These are phyloP conservation scores for Holtermannia corniformis DNA, from an alignment of 768 basidiomycete genomes.

Conservation along the genomic window DNA sequence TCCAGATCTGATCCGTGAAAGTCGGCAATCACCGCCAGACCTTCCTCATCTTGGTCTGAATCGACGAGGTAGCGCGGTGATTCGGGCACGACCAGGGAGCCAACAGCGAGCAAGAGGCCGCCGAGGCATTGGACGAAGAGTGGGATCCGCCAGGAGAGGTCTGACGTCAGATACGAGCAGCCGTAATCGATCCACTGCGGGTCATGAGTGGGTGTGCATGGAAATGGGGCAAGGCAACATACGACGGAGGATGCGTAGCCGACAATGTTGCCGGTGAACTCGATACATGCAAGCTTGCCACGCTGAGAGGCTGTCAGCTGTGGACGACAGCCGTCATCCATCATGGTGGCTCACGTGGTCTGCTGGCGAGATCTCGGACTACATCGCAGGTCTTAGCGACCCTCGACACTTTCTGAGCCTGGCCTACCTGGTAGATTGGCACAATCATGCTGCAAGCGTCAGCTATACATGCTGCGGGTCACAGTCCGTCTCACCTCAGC, in stretches of 20 bases:
- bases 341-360: conserved; percentile 56
- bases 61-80: conserved; percentile 92
- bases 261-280: conserved; percentile 84
- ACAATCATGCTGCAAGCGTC: conserved; percentile 56
- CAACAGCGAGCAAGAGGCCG: conserved; percentile 65
- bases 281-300: conserved; percentile 86
- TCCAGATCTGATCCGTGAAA: conserved; percentile 72
- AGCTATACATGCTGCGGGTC: not conserved
- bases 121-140: conserved; percentile 81
- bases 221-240: conserved; percentile 37
- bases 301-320: conserved; percentile 47
- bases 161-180: conserved; percentile 74
- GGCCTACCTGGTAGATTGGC: conserved; percentile 10
- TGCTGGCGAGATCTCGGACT: conserved; percentile 91
- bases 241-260: conserved; percentile 87
- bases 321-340: not conserved
- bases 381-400: conserved; percentile 27
- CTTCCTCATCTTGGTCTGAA: conserved; percentile 68
- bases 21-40: conserved; percentile 76
- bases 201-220: not conserved
- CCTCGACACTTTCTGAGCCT: not conserved
- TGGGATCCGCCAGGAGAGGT: conserved; percentile 85
- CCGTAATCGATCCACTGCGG: conserved; percentile 78
- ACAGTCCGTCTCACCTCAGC: conserved; percentile 55
- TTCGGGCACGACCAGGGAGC: conserved; percentile 78